phyloP scores from a whole-genome alignment of 768 basidiomycete species.

The Trametes maxima region DNA sequence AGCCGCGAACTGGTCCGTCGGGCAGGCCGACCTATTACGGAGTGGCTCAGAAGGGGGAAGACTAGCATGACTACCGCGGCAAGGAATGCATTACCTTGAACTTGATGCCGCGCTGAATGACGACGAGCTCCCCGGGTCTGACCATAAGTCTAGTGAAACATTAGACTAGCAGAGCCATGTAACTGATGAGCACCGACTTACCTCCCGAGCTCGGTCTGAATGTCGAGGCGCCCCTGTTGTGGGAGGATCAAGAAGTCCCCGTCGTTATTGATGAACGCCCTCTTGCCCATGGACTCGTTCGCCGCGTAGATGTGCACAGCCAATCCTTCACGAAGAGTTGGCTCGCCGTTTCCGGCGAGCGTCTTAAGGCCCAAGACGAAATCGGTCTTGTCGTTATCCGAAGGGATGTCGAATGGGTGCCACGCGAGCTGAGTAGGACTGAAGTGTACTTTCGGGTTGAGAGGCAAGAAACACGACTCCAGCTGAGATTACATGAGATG shows the following conservation, averaged over 20 bases:
- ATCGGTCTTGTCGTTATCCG: conserved; percentile 43
- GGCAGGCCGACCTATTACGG: conserved; percentile 47
- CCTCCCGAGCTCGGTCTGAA: conserved; percentile 72
- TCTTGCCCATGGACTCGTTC: conserved; percentile 60
- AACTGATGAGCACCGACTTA: conserved; percentile 33
- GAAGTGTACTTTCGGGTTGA: conserved; percentile 61
- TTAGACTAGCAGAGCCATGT: background rate
- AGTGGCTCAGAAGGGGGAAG: background rate
- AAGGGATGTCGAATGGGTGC: conserved; percentile 61
- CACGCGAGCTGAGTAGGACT: conserved; percentile 69
- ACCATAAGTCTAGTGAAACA: conserved; percentile 52
- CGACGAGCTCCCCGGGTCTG: conserved; percentile 62
- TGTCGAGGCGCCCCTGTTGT: conserved; percentile 63
- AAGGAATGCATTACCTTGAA: conserved; percentile 49
- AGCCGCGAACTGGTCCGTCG: conserved; percentile 63
- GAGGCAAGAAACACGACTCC: conserved; percentile 61
- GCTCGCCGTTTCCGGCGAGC: conserved; percentile 62
- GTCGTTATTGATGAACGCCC: conserved; percentile 63
- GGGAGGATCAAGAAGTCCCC: conserved; percentile 71
- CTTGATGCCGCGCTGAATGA: conserved; percentile 67
- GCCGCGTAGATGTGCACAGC: conserved; percentile 66
- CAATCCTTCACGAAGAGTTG: conserved; percentile 62
- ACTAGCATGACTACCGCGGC: background rate
- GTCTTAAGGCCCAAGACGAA: conserved; percentile 66
- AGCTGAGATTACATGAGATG: conserved; percentile 40